Base-by-base conservation (phyloP, 2,329 filamentous ascomycete genomes). In the Tolypocladium inflatum region DNA sequence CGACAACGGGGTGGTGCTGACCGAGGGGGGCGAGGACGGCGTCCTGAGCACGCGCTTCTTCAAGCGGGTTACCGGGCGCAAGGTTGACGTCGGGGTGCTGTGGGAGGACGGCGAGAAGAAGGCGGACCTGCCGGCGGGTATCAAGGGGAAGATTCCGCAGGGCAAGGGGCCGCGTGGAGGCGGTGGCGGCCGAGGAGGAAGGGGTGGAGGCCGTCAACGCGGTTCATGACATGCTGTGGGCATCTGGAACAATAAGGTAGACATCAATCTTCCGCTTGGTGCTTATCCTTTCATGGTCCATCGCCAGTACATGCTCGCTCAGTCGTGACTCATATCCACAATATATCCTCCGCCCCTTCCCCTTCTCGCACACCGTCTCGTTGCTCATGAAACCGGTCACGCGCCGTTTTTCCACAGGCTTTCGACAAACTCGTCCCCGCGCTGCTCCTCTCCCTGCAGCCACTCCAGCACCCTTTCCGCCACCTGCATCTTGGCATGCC, bases 1-100 rank as follows among this genome's bases (percentile, higher is more conserved):
- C 68, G 87, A 89, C 64, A 93, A 93, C 67, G 87, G 84, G 2
- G 89, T 93, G 10, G 80, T 92, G 61, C 73, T 93, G 62, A 86
- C 82, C 3, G 83, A 84, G 65, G 84, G 75, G 56, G 76, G 74
- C 59, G 82, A 74, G 53, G 73, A 83, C 5, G 89, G 86, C 1
- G 56, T 89, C 8, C 76, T 96, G 63, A 80, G 84, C 37, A 71
- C 81, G 23, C 78, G 80, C 64, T 90, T 87, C 67, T 93, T 95
- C 67, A 81, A 82, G 73, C 80, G 83, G 67, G 91, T 93, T 1
- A 81, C 83, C 63, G 86, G 84, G 1, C 74, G 86, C 60, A 80
- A 73, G 59, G 73, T 76, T 57, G 81, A 81, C 39, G 78, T 87
- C 1, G 85, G 83, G 0, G 76, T 89, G 52, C 74, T 96, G 65